Evolutionary conservation across 768 basidiomycete genomes (phyloP).

Genomic region (Kwoniella sp.): DNA sequence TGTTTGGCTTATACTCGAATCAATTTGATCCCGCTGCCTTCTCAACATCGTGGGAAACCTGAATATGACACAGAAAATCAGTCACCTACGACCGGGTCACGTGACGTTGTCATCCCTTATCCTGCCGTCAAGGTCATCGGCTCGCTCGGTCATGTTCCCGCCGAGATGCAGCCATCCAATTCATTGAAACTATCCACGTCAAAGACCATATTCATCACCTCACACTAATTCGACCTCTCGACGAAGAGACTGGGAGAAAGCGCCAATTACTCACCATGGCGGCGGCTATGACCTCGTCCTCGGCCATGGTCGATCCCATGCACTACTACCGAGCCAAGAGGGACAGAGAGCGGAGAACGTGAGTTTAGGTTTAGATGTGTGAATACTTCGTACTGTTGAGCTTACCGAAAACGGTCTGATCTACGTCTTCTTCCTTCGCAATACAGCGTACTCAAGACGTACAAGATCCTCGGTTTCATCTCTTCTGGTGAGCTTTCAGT

Average conservation of each 20-base stretch:
- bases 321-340: slow-evolving; percentile 77
- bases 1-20: slow-evolving; percentile 1
- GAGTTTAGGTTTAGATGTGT: slow-evolving; percentile 15
- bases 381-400: slow-evolving; percentile 2
- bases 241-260: no score
- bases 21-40: slow-evolving; percentile 14
- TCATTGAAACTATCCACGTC: no score
- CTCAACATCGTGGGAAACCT: slow-evolving; percentile 25
- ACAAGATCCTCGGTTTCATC: slow-evolving; percentile 92
- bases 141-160: slow-evolving; percentile 1
- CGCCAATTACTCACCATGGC: slow-evolving; percentile 25
- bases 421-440: no score
- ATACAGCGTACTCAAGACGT: slow-evolving; percentile 71
- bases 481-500: slow-evolving; percentile 84
- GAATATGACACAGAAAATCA: slow-evolving; percentile 10
- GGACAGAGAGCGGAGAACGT: slow-evolving; percentile 65
- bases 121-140: no score
- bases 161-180: background rate
- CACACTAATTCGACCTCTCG: no score
- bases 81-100: slow-evolving; percentile 13
- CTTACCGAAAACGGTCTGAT: no score
- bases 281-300: slow-evolving; percentile 24
- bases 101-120: background rate
- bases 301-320: slow-evolving; percentile 69
- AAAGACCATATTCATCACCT: background rate